phyloP scores from a whole-genome alignment of 83 land plant genomes.

The Thuja plicata region DNA sequence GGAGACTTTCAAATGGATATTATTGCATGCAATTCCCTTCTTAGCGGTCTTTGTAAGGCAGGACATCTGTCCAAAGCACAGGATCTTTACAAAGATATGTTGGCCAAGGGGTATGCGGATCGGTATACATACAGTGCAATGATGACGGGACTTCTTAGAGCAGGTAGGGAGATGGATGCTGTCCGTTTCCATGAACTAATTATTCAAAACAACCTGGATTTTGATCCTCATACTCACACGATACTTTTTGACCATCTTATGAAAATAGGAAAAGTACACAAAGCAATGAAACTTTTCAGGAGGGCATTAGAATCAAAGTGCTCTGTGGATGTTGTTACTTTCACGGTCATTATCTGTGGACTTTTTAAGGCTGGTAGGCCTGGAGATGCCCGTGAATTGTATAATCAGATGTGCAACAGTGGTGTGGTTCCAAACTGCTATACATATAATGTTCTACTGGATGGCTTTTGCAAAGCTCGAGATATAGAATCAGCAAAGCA shows the following conservation, averaged over 20 bases:
- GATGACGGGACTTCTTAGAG: slow-evolving; percentile 22
- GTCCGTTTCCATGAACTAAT: slow-evolving; percentile 23
- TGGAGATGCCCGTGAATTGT: slow-evolving; percentile 33
- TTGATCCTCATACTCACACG: slow-evolving; percentile 45
- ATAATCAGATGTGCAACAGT: slow-evolving; percentile 35
- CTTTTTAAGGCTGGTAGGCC: slow-evolving; percentile 29
- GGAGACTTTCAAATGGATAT: slow-evolving; percentile 20
- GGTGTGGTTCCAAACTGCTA: slow-evolving; percentile 23
- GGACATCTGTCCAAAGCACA: slow-evolving; percentile 29
- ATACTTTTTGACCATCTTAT: slow-evolving; percentile 33
- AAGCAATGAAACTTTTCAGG: slow-evolving; percentile 31
- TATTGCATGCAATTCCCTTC: slow-evolving; percentile 33
- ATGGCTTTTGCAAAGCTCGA: slow-evolving; percentile 27
- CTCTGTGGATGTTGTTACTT: slow-evolving; percentile 36
- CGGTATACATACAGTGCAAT: slow-evolving; percentile 38
- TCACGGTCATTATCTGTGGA: slow-evolving; percentile 33
- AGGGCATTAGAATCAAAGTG: slow-evolving; percentile 20
- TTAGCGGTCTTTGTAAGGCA: slow-evolving; percentile 31
- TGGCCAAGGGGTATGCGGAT: slow-evolving; percentile 32
- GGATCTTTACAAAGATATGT: slow-evolving; percentile 26
- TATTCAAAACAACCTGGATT: slow-evolving; percentile 8
- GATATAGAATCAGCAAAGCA: slow-evolving; percentile 17
- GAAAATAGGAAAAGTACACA: slow-evolving; percentile 21
- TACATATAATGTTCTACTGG: slow-evolving; percentile 37
- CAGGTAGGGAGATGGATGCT: slow-evolving; percentile 31